Percentiles rank a stretch among this genome's conserved stretches.
phyloP scores from a whole-genome alignment of 306 rosid genomes.

The Mimosa pudica region DNA sequence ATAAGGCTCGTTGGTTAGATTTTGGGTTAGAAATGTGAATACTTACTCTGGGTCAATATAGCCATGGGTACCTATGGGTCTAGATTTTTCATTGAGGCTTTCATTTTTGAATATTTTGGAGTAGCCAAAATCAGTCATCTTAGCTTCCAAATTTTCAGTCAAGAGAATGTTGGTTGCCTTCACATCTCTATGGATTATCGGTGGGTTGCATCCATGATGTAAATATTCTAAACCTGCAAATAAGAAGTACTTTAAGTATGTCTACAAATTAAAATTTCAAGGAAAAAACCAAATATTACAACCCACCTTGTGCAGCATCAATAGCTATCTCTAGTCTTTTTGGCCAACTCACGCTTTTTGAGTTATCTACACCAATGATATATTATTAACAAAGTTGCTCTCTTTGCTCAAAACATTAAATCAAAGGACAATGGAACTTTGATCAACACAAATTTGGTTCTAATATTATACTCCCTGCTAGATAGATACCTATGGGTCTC shows the following conservation, averaged over 20 bases:
- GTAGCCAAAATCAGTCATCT: slow-evolving; percentile 80
- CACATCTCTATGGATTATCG: slow-evolving; percentile 49
- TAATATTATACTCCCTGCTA: too few species aligned
- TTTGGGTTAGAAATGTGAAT: not conserved
- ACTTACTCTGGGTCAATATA: slow-evolving; percentile 79
- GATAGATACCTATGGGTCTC: too few species aligned
- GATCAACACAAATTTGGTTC: too few species aligned
- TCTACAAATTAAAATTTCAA: not conserved
- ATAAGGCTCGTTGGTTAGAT: not conserved
- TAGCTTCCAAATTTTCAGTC: slow-evolving; percentile 68
- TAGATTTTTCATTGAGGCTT: slow-evolving; percentile 21
- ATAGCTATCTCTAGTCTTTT: slow-evolving; percentile 62
- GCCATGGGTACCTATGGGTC: slow-evolving; percentile 68
- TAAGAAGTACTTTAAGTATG: not conserved
- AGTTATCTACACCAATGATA: slow-evolving; percentile 45
- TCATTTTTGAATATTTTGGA: slow-evolving; percentile 53
- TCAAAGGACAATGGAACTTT: too few species aligned
- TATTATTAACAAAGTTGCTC: too few species aligned
- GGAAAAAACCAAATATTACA: not conserved
- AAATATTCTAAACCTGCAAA: slow-evolving; percentile 19
- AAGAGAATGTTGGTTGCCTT: slow-evolving; percentile 72
- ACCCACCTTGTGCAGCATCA: slow-evolving; percentile 68
- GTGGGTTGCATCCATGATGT: slow-evolving; percentile 33
- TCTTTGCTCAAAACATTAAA: too few species aligned
- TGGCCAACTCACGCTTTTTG: slow-evolving; percentile 59